A percentile compares a stretch with the other conserved stretches of the same genome.
Evolutionary conservation across 805 yeast species (phyloP).

Genomic region (Suhomyces pyralidae): DNA sequence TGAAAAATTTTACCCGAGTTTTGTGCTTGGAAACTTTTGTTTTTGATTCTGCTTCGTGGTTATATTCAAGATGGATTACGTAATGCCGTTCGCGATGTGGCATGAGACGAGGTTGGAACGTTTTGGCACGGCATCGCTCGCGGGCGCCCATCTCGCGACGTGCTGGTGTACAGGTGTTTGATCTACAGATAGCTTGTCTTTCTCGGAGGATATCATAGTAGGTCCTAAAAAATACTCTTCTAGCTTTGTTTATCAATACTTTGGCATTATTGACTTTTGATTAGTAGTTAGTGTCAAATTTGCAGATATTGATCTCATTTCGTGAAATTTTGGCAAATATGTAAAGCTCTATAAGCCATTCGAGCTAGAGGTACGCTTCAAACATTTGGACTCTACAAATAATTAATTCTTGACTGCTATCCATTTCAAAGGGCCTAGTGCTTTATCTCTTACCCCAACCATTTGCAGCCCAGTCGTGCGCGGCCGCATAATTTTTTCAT

Average conservation of each 20-base stretch:
- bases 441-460: neutral
- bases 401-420: neutral
- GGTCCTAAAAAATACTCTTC: neutral
- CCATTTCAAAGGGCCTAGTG: neutral
- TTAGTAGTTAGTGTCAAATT: neutral
- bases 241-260: neutral
- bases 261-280: neutral
- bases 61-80: neutral
- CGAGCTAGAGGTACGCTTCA: neutral
- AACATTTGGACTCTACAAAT: neutral
- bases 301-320: neutral
- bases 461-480: constrained; percentile 1
- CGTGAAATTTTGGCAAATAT: neutral
- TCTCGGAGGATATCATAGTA: neutral
- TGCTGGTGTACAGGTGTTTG: neutral
- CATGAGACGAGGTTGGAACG: neutral
- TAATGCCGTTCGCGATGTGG: neutral
- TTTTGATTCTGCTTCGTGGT: neutral
- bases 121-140: neutral
- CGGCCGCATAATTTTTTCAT: neutral
- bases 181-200: neutral
- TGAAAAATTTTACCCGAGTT: neutral
- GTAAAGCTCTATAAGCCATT: neutral
- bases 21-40: neutral
- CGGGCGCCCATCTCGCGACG: neutral